Percentiles rank a stretch among this genome's conserved stretches.
These are phyloP conservation scores for Penicillium tannophilum DNA, from an alignment of 495 filamentous ascomycete genomes.

Conservation along the genomic window DNA sequence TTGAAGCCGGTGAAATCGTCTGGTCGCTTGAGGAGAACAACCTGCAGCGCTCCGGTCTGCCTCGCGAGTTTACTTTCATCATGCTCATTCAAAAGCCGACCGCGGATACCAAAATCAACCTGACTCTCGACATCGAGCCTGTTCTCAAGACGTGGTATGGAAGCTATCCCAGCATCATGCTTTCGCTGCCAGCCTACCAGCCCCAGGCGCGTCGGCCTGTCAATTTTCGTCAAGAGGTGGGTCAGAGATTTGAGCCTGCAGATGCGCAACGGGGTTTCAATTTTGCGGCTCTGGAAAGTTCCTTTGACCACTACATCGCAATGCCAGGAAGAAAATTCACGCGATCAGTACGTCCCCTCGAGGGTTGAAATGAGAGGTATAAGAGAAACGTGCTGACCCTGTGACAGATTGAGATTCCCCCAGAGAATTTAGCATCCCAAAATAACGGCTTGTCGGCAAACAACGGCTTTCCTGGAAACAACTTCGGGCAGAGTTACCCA, in stretches of 20 bases:
- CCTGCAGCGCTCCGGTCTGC: slow-evolving; percentile 52
- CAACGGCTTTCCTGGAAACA: neutral
- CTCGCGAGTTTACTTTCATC: slow-evolving; percentile 58
- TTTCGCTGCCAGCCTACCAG: slow-evolving; percentile 31
- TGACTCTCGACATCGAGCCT: slow-evolving; percentile 43
- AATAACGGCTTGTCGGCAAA: neutral
- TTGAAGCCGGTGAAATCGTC: slow-evolving; percentile 48
- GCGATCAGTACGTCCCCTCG: slow-evolving; percentile 26
- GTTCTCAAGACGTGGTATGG: slow-evolving; percentile 38
- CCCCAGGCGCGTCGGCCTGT: slow-evolving; percentile 30
- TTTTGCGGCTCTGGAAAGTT: slow-evolving; percentile 39
- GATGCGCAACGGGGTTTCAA: slow-evolving; percentile 38
- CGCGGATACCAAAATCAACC: slow-evolving; percentile 29
- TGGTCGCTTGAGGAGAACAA: slow-evolving; percentile 57
- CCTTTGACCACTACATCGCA: slow-evolving; percentile 46
- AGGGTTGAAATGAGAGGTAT: neutral
- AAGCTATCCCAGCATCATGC: slow-evolving; percentile 36
- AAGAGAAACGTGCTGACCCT: neutral
- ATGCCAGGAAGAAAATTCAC: slow-evolving; percentile 43
- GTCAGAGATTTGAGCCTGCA: slow-evolving; percentile 42
- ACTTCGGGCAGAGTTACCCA: neutral
- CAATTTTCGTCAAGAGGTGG: slow-evolving; percentile 39
- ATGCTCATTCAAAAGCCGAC: slow-evolving; percentile 49
- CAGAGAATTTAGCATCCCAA: neutral
- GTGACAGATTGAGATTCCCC: neutral